Base-by-base conservation (phyloP, 2,329 filamentous ascomycete species). In the Alternaria gaisen region DNA sequence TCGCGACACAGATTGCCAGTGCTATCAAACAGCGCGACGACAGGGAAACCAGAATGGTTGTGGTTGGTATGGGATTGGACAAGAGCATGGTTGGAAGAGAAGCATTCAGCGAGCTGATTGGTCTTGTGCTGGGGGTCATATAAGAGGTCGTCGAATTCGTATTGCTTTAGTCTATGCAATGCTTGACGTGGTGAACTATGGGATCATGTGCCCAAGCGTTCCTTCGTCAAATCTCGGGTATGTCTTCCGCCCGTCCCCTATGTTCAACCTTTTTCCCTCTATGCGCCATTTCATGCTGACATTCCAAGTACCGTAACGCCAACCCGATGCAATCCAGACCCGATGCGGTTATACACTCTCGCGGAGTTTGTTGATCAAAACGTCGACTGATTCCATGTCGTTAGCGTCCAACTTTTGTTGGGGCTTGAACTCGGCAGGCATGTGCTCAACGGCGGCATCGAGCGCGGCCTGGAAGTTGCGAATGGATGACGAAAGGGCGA, bases 1-100 rank as follows among this genome's bases (percentile, higher is more conserved):
- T 96, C 72, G 94, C 94, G 3, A 92, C 92, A 43, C 94, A 97
- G 72, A 90, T 98, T 67, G 95, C 91, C 5, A 96, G 90, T 72
- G 87, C 90, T 40, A 86, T 99, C 60, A 85, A 89, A 18, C 87
- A 90, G 61, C 89, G 89, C 64, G 85, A 91, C 53, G 88, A 92
- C 6, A 80, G 83, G 44, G 88, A 90, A 74, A 83, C 82, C 64
- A 80, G 88, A 42, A 80, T 85, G 65, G 78, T 90, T 14, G 83
- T 90, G 22, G 70, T 90, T 34, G 87, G 87, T 0, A 73, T 88
- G 63, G 87, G 87, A 0, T 73, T 89, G 38, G 81, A 85, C 46
- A 82, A 81, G 56, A 77, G 75, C 32, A 80, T 88, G 47, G 87
- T 90, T 64, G 77, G 72, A 4, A 74, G 80, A 55, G 72, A 76